Conservation (phyloP, 257 asterid species). For the Rehmannia glutinosa region DNA sequence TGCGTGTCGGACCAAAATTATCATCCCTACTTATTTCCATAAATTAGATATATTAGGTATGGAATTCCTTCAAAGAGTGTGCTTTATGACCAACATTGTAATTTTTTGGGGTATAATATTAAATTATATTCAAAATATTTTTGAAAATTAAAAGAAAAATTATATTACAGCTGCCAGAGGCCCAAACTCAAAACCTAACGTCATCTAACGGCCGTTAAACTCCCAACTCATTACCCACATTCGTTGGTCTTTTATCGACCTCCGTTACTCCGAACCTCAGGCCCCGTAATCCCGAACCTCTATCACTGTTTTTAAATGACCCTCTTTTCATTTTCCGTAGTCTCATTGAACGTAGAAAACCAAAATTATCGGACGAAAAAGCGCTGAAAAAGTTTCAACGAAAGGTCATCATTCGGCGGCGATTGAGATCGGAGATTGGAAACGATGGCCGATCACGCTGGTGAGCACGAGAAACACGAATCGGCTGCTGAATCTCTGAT, state of each 20-base stretch:
- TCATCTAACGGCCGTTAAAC: conserved; percentile 17
- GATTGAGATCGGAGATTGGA: conserved; percentile 33
- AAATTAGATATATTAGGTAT: too few relatives aligned
- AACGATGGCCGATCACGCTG: conserved; percentile 65
- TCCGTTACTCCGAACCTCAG: conserved; percentile 40
- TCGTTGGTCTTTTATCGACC: conserved; percentile 10
- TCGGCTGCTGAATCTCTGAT: conserved; percentile 43
- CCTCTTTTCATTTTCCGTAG: conserved; percentile 5
- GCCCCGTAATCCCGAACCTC: conserved; percentile 27
- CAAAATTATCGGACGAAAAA: conserved; percentile 4
- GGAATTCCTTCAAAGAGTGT: too few relatives aligned
- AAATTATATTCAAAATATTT: too few relatives aligned
- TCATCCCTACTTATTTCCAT: too few relatives aligned
- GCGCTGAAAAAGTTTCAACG: neutral
- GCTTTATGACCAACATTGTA: too few relatives aligned
- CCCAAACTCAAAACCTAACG: conserved; percentile 23
- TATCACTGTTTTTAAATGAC: neutral
- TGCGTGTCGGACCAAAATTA: too few relatives aligned
- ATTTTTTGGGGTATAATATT: too few relatives aligned
- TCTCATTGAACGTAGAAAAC: conserved; percentile 2
- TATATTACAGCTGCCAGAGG: neutral
- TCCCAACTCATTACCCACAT: neutral
- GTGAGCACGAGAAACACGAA: conserved; percentile 48
- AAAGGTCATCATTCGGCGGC: conserved; percentile 26
- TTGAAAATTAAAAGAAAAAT: neutral